Conservation (phyloP, 768 basidiomycete species). For the Mrakia frigida region DNA sequence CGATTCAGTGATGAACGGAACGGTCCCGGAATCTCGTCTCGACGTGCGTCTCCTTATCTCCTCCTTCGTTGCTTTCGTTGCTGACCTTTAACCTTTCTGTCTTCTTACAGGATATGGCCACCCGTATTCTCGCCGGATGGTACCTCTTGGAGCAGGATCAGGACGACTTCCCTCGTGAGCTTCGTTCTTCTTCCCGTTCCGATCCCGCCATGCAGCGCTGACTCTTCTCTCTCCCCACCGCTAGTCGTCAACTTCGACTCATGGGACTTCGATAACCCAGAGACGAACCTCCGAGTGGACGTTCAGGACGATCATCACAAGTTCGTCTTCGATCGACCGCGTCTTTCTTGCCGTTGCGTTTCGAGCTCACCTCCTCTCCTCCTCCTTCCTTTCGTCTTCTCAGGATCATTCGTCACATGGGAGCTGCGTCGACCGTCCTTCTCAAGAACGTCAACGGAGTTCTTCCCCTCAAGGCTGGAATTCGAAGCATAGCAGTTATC, state of each 20-base stretch:
- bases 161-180: constrained; percentile 46
- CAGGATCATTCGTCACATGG: constrained; percentile 59
- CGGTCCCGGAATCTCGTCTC: not conserved
- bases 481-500: constrained; percentile 55
- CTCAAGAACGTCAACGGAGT: constrained; percentile 28
- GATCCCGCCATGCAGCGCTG: not conserved
- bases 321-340: too few relatives aligned
- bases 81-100: constrained; percentile 51
- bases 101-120: constrained; percentile 57
- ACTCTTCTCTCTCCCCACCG: not conserved
- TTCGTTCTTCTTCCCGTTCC: not conserved
- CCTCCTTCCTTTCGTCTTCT: too few relatives aligned
- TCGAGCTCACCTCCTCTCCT: too few relatives aligned
- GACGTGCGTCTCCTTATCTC: not conserved
- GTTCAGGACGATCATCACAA: constrained; percentile 65
- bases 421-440: constrained; percentile 57
- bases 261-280: not conserved
- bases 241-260: constrained; percentile 54
- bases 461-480: constrained; percentile 32
- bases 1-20: not conserved
- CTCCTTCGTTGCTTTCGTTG: constrained; percentile 60
- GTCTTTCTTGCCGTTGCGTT: too few relatives aligned
- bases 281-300: constrained; percentile 45
- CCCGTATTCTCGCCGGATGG: constrained; percentile 57
- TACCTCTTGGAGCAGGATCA: constrained; percentile 45